Evolutionary conservation across 2,329 filamentous ascomycete genomes (phyloP).

Genomic region (Graphilbum ipis-grandicollis): DNA sequence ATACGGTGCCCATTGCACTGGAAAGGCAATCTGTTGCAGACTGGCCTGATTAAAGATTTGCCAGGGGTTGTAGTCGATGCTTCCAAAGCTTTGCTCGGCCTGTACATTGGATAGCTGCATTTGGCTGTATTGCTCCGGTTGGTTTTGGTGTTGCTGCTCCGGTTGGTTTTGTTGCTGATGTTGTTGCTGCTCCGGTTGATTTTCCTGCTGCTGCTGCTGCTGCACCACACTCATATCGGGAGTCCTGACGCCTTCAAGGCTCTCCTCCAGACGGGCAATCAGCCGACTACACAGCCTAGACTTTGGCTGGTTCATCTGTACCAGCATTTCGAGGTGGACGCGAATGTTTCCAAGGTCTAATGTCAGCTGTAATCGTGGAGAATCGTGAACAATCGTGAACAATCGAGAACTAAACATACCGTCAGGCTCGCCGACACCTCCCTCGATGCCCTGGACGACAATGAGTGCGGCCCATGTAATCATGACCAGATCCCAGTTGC

Average conservation of each 20-base stretch:
- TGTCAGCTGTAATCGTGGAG: not conserved
- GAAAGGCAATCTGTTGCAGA: slow-evolving; percentile 5
- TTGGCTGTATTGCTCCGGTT: too few relatives aligned
- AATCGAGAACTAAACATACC: not conserved
- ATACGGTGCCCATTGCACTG: not conserved
- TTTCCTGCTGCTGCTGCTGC: not conserved
- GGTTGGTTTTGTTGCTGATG: too few relatives aligned
- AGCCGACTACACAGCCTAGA: slow-evolving; percentile 3
- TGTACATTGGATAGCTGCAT: too few relatives aligned
- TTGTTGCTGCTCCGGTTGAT: not conserved
- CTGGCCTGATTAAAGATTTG: slow-evolving; percentile 8
- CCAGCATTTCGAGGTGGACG: slow-evolving; percentile 7
- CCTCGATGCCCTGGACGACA: slow-evolving; percentile 7
- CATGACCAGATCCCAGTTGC: slow-evolving; percentile 9
- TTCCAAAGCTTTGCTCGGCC: too few relatives aligned
- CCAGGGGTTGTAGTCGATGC: slow-evolving; percentile 5
- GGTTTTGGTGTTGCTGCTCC: too few relatives aligned
- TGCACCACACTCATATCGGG: not conserved
- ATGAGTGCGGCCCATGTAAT: slow-evolving; percentile 9
- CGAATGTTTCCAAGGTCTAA: slow-evolving; percentile 6
- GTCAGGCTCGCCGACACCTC: slow-evolving; percentile 5
- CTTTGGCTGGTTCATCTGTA: slow-evolving; percentile 3
- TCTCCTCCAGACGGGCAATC: slow-evolving; percentile 5
- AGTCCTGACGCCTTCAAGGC: slow-evolving; percentile 4
- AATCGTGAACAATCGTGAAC: too few relatives aligned